Evolutionary conservation across 108 stramenopile species (phyloP), one percentile per base, ranked within the genome.

Genomic region (Aurantiochytrium sp.): DNA sequence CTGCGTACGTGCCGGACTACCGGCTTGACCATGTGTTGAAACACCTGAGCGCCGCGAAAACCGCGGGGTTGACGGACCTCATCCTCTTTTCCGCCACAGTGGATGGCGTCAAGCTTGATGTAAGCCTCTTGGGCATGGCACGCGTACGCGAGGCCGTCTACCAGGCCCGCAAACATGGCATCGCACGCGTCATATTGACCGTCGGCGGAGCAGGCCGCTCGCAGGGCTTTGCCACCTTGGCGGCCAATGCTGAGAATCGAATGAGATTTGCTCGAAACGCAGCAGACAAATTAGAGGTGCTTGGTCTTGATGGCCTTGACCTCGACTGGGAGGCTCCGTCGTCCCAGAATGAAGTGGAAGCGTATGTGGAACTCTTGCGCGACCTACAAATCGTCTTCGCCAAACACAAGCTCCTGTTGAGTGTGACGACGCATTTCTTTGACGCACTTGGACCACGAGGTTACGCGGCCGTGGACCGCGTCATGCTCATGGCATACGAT

Each of bases 131-230:
- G 25, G 51, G 51, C 49, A 45, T 45, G 76, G n/a, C 76, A 43
- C 49, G 51, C 51, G 14, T 83, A 28, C 49, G 49, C 45, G 76
- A 83, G n/a, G 45, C 51, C 51, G 28, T 83, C 23, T 21, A 16
- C 23, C 45, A 83, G 51, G 76, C 76, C 12, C 45, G 51, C 19
- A 83, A 12, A 4, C 49, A 47, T 47, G 49, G 51, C 51, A 23
- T 83, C 25, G 14, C 12, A 45, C 45, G 51, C 76, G n/a, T 83
- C 12, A 6, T 83, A 23, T 23, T 83, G 6, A 53, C 76, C n/a
- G 76, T 83, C 2, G 76, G 76, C 51, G 76, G 76, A 6, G 76
- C 49, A 53, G 76, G 76, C 4, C 76, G 76, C 76, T 83, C 76
- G 28, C 23, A 47, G 19, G 76, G 76, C 3, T 83, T 83, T 53